Evolutionary conservation across 345 rosid genomes (phyloP), one percentile per base, ranked within the genome.

Genomic region (Sonneratia caseolaris): DNA sequence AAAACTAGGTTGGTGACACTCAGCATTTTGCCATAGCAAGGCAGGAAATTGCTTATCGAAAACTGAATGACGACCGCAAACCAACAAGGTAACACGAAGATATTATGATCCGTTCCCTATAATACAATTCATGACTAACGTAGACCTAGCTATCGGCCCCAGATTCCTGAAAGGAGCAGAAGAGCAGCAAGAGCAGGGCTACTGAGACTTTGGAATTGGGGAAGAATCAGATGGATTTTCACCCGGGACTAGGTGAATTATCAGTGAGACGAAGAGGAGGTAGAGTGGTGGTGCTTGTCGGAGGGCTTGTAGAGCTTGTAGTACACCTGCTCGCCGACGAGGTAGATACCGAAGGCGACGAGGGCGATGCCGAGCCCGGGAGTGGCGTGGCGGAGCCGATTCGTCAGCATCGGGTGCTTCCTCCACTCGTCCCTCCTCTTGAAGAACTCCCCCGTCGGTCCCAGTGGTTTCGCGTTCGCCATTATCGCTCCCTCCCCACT

Each of bases 341-440:
- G 90, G 76, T 89, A 94, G 73, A 91, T 80, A 68, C 95, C 89
- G 65, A 94, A 94, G 79, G 98, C 98, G n/a, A 77, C 93, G 59
- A 94, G 84, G 22, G 90, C 96, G 82, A 88, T 88, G 72, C 98
- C 97, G 68, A 94, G 87, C 7, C 96, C 97, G 2, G 98, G 97
- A 66, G 85, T 79, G 45, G 96, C 96, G 69, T 91, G 88, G 47
- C 95, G 93, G 76, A 90, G 78, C 73, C 91, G 96, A 42, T 92
- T 94, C 8, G 80, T 40, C 7, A 94, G 85, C 91, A 86, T 88
- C 53, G 98, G 98, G 68, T 91, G 98, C 84, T 82, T 94, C 83
- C 97, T 84, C 98, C 98, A 91, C 74, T 83, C 86, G 72, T 91
- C 98, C 74, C 98, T 88, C 70, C 96, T 83, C 85, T 78, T 82